A percentile compares a stretch with the other conserved stretches of the same genome.
Evolutionary conservation across 179 eudicot species (phyloP).

Genomic region (Corrigiola litoralis): DNA sequence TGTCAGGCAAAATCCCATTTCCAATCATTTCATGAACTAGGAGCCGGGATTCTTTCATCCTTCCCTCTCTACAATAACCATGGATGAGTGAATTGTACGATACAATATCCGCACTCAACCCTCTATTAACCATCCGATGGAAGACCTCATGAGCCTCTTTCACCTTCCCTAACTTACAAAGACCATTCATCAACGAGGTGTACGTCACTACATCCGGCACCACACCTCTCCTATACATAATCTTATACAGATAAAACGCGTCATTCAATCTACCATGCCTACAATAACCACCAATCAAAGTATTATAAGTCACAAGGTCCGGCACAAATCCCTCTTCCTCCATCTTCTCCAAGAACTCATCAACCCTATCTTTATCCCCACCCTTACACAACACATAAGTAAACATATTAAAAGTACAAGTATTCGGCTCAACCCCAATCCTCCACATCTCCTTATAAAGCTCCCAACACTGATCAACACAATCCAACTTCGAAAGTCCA

Average conservation of each 20-base stretch:
- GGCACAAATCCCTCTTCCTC: slow-evolving; percentile 94
- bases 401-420: slow-evolving; percentile 73
- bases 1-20: slow-evolving; percentile 45
- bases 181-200: slow-evolving; percentile 73
- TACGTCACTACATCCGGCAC: slow-evolving; percentile 71
- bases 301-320: slow-evolving; percentile 81
- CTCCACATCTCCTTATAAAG: slow-evolving; percentile 55
- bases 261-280: slow-evolving; percentile 57
- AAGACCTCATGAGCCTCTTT: slow-evolving; percentile 70
- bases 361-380: slow-evolving; percentile 48
- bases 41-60: slow-evolving; percentile 62
- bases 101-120: slow-evolving; percentile 58
- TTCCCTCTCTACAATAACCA: slow-evolving; percentile 77
- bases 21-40: slow-evolving; percentile 67
- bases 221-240: slow-evolving; percentile 75
- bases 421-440: slow-evolving; percentile 58
- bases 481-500: slow-evolving; percentile 55
- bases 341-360: slow-evolving; percentile 77
- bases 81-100: slow-evolving; percentile 66
- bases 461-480: slow-evolving; percentile 61
- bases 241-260: slow-evolving; percentile 68
- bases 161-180: slow-evolving; percentile 63
- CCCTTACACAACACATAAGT: slow-evolving; percentile 60
- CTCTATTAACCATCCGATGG: slow-evolving; percentile 57
- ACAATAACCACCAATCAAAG: slow-evolving; percentile 68